phyloP scores from a whole-genome alignment of 73 alveolate genomes.

The Uronychia setigera region DNA sequence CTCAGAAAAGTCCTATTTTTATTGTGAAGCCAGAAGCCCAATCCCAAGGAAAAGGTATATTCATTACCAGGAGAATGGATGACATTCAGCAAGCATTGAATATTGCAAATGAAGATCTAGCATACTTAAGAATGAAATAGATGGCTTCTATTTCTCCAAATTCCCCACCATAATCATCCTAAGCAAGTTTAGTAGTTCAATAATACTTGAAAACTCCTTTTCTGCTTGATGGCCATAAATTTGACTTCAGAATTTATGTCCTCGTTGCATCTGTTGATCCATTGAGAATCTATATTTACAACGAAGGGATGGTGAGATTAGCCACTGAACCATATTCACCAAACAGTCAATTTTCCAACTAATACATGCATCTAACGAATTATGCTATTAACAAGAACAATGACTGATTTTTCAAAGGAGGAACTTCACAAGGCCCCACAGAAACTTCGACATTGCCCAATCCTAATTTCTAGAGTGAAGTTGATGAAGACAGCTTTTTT shows the following conservation, averaged over 20 bases:
- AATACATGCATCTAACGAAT: slow-evolving; percentile 59
- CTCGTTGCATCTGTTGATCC: slow-evolving; percentile 59
- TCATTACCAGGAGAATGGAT: slow-evolving; percentile 6
- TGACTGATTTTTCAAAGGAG: neutral
- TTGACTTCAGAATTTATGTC: slow-evolving; percentile 54
- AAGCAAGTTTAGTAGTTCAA: slow-evolving; percentile 13
- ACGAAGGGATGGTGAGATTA: slow-evolving; percentile 66
- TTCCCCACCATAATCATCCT: too few relatives aligned
- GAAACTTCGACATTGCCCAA: neutral
- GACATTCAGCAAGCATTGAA: neutral
- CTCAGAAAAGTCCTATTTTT: slow-evolving; percentile 35
- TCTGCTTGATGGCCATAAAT: slow-evolving; percentile 38
- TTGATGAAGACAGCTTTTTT: neutral
- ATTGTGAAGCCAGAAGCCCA: slow-evolving; percentile 66
- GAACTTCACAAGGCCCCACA: neutral
- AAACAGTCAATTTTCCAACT: slow-evolving; percentile 3
- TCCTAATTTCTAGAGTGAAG: too few relatives aligned
- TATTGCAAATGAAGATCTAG: neutral
- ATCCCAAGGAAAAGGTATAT: slow-evolving; percentile 72
- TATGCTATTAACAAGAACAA: slow-evolving; percentile 54
- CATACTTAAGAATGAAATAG: too few relatives aligned
- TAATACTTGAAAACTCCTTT: slow-evolving; percentile 42
- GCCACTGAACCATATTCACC: slow-evolving; percentile 67
- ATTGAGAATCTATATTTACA: slow-evolving; percentile 59
- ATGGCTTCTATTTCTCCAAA: too few relatives aligned